Evolutionary conservation across 1,284 basidiomycete species (phyloP).

Genomic region (Mycena sp.): DNA sequence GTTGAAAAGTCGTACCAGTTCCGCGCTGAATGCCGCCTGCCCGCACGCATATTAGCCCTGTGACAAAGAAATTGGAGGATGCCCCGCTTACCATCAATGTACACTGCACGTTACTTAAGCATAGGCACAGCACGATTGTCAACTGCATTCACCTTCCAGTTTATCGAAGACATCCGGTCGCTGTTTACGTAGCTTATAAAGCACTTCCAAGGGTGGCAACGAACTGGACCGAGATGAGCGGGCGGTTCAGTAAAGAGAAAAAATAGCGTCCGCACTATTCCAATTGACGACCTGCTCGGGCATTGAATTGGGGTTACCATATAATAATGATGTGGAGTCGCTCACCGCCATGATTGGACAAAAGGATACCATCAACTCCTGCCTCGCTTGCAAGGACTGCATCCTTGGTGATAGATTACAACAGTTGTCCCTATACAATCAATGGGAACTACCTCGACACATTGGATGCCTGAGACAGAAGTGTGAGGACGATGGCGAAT

Average conservation of each 20-base stretch:
- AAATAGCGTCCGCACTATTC: constrained; percentile 66
- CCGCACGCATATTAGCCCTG: not conserved
- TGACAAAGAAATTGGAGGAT: not conserved
- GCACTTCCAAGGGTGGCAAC: constrained; percentile 78
- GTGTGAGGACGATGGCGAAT: constrained; percentile 16
- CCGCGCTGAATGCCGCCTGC: constrained; percentile 83
- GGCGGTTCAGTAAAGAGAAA: not conserved
- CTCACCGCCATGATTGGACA: constrained; percentile 93
- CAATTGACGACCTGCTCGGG: constrained; percentile 74
- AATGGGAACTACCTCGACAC: constrained; percentile 65
- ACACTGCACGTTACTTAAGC: constrained; percentile 58
- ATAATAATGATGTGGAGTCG: not conserved
- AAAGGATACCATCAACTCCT: constrained; percentile 86
- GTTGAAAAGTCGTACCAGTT: constrained; percentile 68
- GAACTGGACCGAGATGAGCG: constrained; percentile 51
- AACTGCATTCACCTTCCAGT: constrained; percentile 61
- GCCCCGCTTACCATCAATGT: constrained; percentile 71
- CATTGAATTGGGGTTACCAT: not conserved
- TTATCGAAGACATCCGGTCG: constrained; percentile 81
- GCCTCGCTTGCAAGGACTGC: constrained; percentile 90
- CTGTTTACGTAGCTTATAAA: constrained; percentile 76
- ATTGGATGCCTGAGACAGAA: constrained; percentile 66
- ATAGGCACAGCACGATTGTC: constrained; percentile 3
- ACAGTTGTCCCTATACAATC: not conserved
- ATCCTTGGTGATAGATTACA: constrained; percentile 54